phyloP scores from a whole-genome alignment of 2,329 filamentous ascomycete genomes.

The Aspergillus fischeri region DNA sequence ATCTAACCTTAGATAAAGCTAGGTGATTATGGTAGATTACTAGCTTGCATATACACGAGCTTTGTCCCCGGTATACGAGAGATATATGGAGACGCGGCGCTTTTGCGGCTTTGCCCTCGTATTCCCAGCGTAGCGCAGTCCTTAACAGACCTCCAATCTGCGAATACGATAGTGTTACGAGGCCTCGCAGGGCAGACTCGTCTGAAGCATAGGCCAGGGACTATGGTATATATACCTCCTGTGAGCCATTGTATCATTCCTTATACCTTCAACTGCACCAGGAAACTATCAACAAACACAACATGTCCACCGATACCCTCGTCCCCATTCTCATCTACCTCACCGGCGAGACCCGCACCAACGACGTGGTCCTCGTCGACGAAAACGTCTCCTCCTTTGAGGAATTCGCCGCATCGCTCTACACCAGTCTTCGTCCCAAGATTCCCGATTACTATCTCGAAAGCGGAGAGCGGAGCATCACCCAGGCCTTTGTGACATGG shows the following conservation, averaged over 20 bases:
- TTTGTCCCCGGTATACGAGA: not conserved
- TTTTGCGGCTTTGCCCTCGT: not conserved
- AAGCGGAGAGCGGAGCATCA: not conserved
- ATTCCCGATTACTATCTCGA: constrained; percentile 4
- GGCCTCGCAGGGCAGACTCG: too few species aligned
- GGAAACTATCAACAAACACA: not conserved
- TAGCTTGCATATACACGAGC: not conserved
- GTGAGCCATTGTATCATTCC: not conserved
- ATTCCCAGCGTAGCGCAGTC: not conserved
- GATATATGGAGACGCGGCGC: not conserved
- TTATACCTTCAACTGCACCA: not conserved
- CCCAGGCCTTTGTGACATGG: not conserved
- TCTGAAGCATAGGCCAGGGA: not conserved
- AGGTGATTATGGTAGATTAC: too few species aligned
- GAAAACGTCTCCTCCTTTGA: not conserved
- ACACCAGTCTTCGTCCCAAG: not conserved
- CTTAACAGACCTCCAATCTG: not conserved
- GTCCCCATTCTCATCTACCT: constrained; percentile 1
- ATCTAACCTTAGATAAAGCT: too few species aligned
- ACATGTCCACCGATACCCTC: not conserved
- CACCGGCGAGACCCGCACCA: not conserved
- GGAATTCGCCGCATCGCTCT: not conserved
- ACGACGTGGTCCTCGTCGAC: not conserved
- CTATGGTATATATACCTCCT: not conserved
- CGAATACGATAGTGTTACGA: not conserved